Evolutionary conservation across 108 stramenopile species (phyloP).

Genomic region (Skeletonema tropicum): DNA sequence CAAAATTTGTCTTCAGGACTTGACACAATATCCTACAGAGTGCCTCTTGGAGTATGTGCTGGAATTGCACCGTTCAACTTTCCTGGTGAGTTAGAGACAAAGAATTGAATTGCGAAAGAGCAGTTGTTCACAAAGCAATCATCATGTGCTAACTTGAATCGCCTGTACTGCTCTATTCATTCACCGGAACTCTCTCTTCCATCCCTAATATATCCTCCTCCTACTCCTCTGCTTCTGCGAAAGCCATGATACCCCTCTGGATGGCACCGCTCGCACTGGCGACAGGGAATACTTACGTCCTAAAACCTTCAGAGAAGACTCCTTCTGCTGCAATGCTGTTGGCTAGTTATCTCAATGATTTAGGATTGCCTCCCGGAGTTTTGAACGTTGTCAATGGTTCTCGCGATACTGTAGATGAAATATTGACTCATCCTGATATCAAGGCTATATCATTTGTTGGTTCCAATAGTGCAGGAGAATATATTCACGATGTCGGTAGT

Average conservation of each 20-base stretch:
- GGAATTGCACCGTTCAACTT: conserved; percentile 96
- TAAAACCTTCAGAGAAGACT: conserved; percentile 88
- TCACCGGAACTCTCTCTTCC: no score
- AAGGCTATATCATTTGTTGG: conserved; percentile 96
- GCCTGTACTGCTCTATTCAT: no score
- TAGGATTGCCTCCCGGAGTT: conserved; percentile 93
- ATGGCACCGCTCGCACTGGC: conserved; percentile 89
- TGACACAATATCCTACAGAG: conserved; percentile 88
- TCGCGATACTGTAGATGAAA: conserved; percentile 77
- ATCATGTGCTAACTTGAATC: no score
- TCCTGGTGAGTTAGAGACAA: conserved; percentile 35
- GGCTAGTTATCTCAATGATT: conserved; percentile 78
- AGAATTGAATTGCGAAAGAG: no score
- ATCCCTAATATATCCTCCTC: no score
- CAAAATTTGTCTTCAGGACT: conserved; percentile 72
- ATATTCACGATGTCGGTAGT: conserved; percentile 86
- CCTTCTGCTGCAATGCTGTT: conserved; percentile 72
- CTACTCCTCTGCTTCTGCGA: no score
- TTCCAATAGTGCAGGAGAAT: conserved; percentile 83
- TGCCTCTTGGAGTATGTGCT: conserved; percentile 93
- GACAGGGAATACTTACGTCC: conserved; percentile 79
- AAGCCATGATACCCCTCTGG: conserved; percentile 95
- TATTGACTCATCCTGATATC: conserved; percentile 84
- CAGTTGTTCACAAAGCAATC: no score
- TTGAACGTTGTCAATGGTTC: conserved; percentile 93